Evolutionary conservation across 2,329 filamentous ascomycete genomes (phyloP).

Genomic region (Aurifilum marmelostoma): DNA sequence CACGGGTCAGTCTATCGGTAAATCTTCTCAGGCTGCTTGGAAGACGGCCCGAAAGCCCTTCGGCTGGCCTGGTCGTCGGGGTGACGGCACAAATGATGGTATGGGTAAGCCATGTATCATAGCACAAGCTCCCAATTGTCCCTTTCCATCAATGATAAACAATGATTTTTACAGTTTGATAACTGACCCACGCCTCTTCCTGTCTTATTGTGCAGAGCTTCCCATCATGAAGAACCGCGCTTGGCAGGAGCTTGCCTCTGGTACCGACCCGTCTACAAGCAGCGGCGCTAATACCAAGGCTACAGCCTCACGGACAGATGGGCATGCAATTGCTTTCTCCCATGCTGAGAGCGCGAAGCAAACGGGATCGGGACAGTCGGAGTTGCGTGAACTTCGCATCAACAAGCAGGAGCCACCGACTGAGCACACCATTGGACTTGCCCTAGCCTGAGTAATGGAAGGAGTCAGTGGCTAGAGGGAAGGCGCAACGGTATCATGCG

Average conservation of each 20-base stretch:
- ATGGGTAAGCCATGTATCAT: neutral
- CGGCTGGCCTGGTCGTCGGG: neutral
- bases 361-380: neutral
- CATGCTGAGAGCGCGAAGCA: neutral
- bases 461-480: neutral
- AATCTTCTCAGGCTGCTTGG: neutral
- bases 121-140: too few species aligned
- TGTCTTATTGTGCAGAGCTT: conserved; percentile 10
- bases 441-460: neutral
- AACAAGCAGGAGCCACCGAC: neutral
- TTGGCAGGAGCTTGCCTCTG: conserved; percentile 24
- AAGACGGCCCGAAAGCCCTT: neutral
- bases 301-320: neutral
- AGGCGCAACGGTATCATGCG: neutral
- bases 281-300: neutral
- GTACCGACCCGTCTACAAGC: neutral
- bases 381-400: neutral
- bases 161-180: neutral
- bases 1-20: neutral
- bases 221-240: conserved; percentile 18
- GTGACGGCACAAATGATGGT: neutral
- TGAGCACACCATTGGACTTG: neutral
- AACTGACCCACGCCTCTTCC: too few species aligned
- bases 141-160: too few species aligned
- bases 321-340: neutral